Percentiles rank a stretch among this genome's conserved stretches.
These are phyloP conservation scores for Aurinia saxatilis DNA, from an alignment of 345 rosid species.

Conservation along the genomic window DNA sequence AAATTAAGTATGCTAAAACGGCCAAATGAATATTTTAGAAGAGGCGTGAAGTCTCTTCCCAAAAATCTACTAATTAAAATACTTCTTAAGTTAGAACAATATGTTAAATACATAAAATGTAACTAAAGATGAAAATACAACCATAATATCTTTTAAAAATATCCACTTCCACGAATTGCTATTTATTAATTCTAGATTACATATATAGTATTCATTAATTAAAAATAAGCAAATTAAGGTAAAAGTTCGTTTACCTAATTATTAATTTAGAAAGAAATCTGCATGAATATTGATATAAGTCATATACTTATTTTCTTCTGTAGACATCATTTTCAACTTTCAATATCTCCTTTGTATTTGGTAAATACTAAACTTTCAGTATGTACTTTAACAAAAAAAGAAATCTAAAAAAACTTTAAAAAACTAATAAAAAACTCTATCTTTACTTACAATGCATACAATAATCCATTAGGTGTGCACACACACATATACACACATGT, in stretches of 20 bases:
- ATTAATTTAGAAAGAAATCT: background rate
- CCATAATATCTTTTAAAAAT: too few relatives aligned
- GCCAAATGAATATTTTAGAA: too few relatives aligned
- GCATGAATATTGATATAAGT: background rate
- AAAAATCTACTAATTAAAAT: too few relatives aligned
- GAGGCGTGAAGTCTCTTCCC: too few relatives aligned
- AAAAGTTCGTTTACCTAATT: background rate
- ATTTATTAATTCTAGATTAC: background rate
- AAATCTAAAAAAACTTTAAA: too few relatives aligned
- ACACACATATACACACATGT: background rate
- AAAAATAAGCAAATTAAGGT: background rate
- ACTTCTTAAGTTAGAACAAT: too few relatives aligned
- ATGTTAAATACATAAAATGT: too few relatives aligned
- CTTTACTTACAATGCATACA: slow-evolving; percentile 29
- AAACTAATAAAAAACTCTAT: too few relatives aligned
- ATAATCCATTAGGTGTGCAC: slow-evolving; percentile 12
- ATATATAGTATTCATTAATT: background rate
- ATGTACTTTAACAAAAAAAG: too few relatives aligned
- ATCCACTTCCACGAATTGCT: background rate
- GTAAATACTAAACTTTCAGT: background rate
- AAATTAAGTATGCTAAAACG: too few relatives aligned
- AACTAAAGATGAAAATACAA: too few relatives aligned
- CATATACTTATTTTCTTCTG: background rate
- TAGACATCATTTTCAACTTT: background rate
- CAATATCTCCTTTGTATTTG: background rate